These are phyloP conservation scores for Kwoniella dejecticola DNA, from an alignment of 768 basidiomycete genomes.

Conservation along the genomic window DNA sequence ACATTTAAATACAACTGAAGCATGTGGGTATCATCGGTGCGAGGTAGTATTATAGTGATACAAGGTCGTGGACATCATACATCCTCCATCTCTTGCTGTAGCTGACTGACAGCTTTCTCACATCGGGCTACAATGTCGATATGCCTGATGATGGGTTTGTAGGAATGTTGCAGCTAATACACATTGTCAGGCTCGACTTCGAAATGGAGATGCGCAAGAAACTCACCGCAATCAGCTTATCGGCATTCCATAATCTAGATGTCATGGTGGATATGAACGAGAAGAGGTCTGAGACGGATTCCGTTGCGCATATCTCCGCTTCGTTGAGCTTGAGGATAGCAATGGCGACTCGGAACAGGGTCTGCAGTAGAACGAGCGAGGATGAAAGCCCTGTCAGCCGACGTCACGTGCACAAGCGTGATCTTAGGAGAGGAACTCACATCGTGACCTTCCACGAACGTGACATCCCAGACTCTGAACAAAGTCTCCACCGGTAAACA, in stretches of 20 bases:
- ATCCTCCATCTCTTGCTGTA: constrained; percentile 25
- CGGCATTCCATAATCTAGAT: constrained; percentile 89
- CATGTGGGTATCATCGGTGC: not conserved
- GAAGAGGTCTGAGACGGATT: constrained; percentile 85
- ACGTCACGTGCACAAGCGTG: not conserved
- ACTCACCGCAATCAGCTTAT: constrained; percentile 79
- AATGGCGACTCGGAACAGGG: constrained; percentile 70
- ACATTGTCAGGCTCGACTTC: not conserved
- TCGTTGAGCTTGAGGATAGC: constrained; percentile 83
- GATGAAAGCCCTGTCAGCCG: not conserved
- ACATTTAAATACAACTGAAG: not conserved
- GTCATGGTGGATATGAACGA: constrained; percentile 85
- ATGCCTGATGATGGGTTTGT: constrained; percentile 32
- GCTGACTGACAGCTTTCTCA: constrained; percentile 17
- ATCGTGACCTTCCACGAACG: constrained; percentile 88
- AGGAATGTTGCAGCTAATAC: constrained; percentile 28
- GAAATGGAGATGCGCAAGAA: not conserved
- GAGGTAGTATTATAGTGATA: not conserved
- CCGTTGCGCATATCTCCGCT: constrained; percentile 76
- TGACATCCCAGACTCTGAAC: constrained; percentile 94
- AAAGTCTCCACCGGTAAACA: constrained; percentile 92
- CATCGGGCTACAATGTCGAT: constrained; percentile 25
- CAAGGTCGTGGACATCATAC: constrained; percentile 3
- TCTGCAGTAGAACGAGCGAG: constrained; percentile 15
- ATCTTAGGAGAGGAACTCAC: constrained; percentile 25